phyloP scores from a whole-genome alignment of 140 eudicot species.

The Cichorium intybus region DNA sequence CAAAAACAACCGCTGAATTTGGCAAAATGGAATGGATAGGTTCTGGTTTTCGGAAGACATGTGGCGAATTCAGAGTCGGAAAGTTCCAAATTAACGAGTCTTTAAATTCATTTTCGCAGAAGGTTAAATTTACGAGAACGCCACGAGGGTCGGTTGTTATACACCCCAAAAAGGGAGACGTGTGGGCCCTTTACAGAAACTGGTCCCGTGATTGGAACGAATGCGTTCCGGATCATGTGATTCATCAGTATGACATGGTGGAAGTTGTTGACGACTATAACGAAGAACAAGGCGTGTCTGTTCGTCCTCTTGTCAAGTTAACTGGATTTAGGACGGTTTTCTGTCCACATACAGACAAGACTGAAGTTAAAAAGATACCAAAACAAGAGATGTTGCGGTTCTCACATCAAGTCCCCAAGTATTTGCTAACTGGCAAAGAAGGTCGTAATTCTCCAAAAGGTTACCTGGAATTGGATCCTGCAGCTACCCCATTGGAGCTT shows the following conservation, averaged over 20 bases:
- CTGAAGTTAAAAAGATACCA: constrained; percentile 50
- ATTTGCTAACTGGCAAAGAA: constrained; percentile 67
- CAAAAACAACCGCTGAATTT: constrained; percentile 63
- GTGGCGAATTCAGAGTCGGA: constrained; percentile 77
- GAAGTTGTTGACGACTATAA: constrained; percentile 72
- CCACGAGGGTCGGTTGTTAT: constrained; percentile 53
- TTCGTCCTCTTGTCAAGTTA: constrained; percentile 68
- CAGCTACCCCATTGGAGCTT: constrained; percentile 90
- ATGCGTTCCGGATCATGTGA: constrained; percentile 57
- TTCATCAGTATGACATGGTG: constrained; percentile 90
- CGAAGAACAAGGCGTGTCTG: constrained; percentile 61
- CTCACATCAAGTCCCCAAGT: constrained; percentile 84
- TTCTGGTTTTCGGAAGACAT: constrained; percentile 69
- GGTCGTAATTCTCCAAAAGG: constrained; percentile 70
- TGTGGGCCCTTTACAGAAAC: constrained; percentile 90
- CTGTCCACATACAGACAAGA: constrained; percentile 35
- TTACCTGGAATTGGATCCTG: constrained; percentile 88
- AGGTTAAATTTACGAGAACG: constrained; percentile 61
- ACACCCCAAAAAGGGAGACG: constrained; percentile 69
- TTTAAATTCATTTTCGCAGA: constrained; percentile 79
- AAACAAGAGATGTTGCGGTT: constrained; percentile 86
- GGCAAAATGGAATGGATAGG: constrained; percentile 64
- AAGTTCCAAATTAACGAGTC: constrained; percentile 47
- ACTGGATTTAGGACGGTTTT: constrained; percentile 76
- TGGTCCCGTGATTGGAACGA: constrained; percentile 86